Conservation (phyloP, 805 yeast species). For the Cyberlindnera mycetangii region DNA sequence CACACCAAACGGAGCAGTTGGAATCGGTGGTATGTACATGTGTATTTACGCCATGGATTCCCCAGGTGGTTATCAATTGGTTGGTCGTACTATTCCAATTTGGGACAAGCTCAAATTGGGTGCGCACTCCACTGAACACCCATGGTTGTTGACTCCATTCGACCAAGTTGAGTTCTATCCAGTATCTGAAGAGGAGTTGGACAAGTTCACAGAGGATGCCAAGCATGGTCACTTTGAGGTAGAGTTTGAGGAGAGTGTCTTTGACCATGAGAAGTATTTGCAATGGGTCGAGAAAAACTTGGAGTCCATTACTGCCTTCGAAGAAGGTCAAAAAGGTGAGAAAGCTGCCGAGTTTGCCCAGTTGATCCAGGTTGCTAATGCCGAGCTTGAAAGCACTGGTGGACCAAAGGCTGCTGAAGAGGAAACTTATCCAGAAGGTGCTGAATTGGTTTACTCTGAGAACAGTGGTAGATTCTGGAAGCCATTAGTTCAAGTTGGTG, state of each 20-base stretch:
- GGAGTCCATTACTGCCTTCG: constrained; percentile 68
- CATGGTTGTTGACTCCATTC: constrained; percentile 90
- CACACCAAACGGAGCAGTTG: constrained; percentile 96
- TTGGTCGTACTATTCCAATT: constrained; percentile 94
- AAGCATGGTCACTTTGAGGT: constrained; percentile 78
- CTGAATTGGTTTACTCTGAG: constrained; percentile 86
- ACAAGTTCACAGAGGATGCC: constrained; percentile 64
- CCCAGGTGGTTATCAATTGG: constrained; percentile 97
- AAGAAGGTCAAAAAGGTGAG: constrained; percentile 69
- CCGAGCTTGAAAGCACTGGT: constrained; percentile 60
- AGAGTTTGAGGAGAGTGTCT: constrained; percentile 70
- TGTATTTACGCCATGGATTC: constrained; percentile 94
- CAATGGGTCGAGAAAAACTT: constrained; percentile 74
- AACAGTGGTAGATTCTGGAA: constrained; percentile 98
- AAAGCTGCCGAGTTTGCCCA: constrained; percentile 82
- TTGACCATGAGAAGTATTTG: constrained; percentile 77
- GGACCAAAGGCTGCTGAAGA: constrained; percentile 41
- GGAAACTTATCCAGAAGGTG: constrained; percentile 69
- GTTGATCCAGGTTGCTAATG: constrained; percentile 76
- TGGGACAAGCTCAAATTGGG: constrained; percentile 94
- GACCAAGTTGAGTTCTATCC: constrained; percentile 96
- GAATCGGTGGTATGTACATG: constrained; percentile 99
- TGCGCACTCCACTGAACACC: constrained; percentile 55
- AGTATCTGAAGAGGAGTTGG: constrained; percentile 81
- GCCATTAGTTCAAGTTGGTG: constrained; percentile 77